Conservation (phyloP, 129 eudicot species). For the Escallonia herrerae region DNA sequence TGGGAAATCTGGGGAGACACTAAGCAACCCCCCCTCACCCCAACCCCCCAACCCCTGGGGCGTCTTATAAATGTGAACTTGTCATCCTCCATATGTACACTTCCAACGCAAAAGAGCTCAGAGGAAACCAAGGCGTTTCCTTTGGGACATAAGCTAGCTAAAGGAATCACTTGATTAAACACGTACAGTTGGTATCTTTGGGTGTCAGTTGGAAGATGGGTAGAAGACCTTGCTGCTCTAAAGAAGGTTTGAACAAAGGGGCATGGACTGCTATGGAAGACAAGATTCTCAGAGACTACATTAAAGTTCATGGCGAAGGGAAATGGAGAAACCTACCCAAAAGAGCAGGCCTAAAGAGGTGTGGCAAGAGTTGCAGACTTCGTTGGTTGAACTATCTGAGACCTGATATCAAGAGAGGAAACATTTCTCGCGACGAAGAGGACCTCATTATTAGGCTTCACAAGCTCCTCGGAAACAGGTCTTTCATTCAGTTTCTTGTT, state of each 20-base stretch:
- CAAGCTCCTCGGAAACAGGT: conserved; percentile 29
- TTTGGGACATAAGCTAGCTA: neutral
- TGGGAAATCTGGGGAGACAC: neutral
- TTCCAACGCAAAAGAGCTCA: too few species aligned
- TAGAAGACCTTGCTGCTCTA: conserved; percentile 22
- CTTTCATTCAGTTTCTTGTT: neutral
- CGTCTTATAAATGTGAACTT: too few species aligned
- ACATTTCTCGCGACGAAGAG: conserved; percentile 17
- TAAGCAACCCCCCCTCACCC: neutral
- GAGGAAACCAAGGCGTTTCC: neutral
- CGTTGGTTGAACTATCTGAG: conserved; percentile 28
- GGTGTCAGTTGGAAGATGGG: conserved; percentile 11
- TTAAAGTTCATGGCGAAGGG: conserved; percentile 24
- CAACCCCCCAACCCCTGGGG: neutral
- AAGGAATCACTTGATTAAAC: neutral
- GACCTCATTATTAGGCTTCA: conserved; percentile 28
- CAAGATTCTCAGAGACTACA: conserved; percentile 19
- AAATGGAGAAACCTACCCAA: conserved; percentile 27
- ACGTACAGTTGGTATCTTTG: neutral
- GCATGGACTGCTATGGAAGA: conserved; percentile 29
- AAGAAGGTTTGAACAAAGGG: conserved; percentile 23
- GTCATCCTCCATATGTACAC: too few species aligned
- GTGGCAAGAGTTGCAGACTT: conserved; percentile 30
- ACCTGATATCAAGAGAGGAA: conserved; percentile 28
- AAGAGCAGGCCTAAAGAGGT: conserved; percentile 25